phyloP scores from a whole-genome alignment of 2,329 filamentous ascomycete genomes.

The Fusarium devonianum region DNA sequence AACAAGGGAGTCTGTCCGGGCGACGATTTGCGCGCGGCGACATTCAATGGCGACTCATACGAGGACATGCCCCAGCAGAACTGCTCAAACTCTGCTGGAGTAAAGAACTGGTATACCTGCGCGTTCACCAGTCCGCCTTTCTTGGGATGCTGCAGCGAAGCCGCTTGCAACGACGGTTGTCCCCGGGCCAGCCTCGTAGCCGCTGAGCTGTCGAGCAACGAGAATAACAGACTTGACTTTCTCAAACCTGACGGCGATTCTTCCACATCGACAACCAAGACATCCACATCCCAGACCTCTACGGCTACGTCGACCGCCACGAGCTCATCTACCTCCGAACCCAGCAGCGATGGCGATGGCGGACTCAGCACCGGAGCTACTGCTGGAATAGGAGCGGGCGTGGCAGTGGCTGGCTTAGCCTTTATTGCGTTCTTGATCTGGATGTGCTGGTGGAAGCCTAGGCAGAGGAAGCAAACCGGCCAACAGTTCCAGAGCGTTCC shows the following conservation, averaged over 20 bases:
- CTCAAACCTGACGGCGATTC: slow-evolving; percentile 19
- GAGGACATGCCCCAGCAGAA: slow-evolving; percentile 44
- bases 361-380: slow-evolving; percentile 33
- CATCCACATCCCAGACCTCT: slow-evolving; percentile 7
- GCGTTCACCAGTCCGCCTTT: slow-evolving; percentile 44
- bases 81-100: slow-evolving; percentile 38
- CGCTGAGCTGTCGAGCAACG: slow-evolving; percentile 20
- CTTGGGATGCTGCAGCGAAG: slow-evolving; percentile 49
- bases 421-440: slow-evolving; percentile 25
- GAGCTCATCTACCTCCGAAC: slow-evolving; percentile 4
- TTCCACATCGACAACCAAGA: slow-evolving; percentile 1
- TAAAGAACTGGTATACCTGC: slow-evolving; percentile 48
- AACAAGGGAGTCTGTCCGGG: slow-evolving; percentile 46
- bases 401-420: slow-evolving; percentile 21
- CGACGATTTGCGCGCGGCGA: slow-evolving; percentile 38
- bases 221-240: slow-evolving; percentile 23
- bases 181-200: slow-evolving; percentile 19
- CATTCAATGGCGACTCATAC: slow-evolving; percentile 45
- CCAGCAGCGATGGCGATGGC: background rate
- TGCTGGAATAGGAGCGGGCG: slow-evolving; percentile 34
- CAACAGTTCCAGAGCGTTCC: slow-evolving; percentile 16
- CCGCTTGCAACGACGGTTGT: slow-evolving; percentile 34
- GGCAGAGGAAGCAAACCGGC: slow-evolving; percentile 28
- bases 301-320: slow-evolving; percentile 13
- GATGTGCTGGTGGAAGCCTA: slow-evolving; percentile 36